phyloP scores from a whole-genome alignment of 768 basidiomycete species.

The Rhodotorula graminis region DNA sequence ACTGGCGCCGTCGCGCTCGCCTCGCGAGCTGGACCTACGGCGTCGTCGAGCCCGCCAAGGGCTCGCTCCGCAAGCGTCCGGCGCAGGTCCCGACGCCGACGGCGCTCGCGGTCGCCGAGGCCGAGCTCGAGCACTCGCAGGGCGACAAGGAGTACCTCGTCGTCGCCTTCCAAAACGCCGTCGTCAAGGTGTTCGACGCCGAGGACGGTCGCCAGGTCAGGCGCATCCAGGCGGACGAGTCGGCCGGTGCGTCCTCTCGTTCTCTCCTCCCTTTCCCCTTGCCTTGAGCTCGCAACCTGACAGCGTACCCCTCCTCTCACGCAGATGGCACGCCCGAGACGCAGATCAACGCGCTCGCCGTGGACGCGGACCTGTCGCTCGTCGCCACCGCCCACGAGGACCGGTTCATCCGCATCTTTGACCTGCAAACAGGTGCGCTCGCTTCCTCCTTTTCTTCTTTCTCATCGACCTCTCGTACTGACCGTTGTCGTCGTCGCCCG shows the following conservation, averaged over 20 bases:
- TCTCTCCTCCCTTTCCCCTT: not conserved
- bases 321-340: constrained; percentile 68
- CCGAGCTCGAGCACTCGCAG: constrained; percentile 51
- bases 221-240: constrained; percentile 56
- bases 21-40: constrained; percentile 73
- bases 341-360: constrained; percentile 78
- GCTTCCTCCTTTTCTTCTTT: no score
- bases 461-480: not conserved
- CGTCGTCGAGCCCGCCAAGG: constrained; percentile 51
- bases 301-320: not conserved
- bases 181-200: constrained; percentile 87
- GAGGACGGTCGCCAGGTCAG: constrained; percentile 70
- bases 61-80: constrained; percentile 3
- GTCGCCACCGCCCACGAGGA: constrained; percentile 90
- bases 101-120: constrained; percentile 69
- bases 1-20: constrained; percentile 49
- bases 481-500: no score
- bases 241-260: constrained; percentile 43
- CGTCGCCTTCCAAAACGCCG: constrained; percentile 81
- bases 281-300: not conserved
- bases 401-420: constrained; percentile 84
- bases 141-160: constrained; percentile 60
- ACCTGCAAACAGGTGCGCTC: constrained; percentile 67
- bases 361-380: constrained; percentile 83
- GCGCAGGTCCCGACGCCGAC: constrained; percentile 58